phyloP scores from a whole-genome alignment of 352 stramenopile genomes.

The Phytophthora macrochlamydospora region DNA sequence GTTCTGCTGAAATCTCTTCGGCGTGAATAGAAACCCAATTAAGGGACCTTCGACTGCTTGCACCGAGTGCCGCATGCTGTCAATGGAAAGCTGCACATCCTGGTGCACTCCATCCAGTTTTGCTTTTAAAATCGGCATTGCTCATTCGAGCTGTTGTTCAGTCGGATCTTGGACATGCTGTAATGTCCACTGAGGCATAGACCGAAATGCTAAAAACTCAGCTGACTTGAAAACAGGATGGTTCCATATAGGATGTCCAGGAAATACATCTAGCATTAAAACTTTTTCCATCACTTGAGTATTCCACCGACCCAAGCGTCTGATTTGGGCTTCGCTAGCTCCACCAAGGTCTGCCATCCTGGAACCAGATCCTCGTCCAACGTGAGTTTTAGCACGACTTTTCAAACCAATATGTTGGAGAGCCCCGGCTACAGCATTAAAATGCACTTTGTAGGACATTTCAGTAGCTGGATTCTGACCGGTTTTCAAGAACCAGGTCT shows the following conservation, averaged over 20 bases:
- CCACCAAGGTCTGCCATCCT: slow-evolving; percentile 1
- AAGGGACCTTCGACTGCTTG: not conserved
- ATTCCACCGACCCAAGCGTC: slow-evolving; percentile 1
- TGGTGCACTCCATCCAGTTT: not conserved
- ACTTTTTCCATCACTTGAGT: not conserved
- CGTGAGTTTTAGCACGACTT: not conserved
- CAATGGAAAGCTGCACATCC: not conserved
- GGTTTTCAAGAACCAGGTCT: not conserved
- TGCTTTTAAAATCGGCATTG: not conserved
- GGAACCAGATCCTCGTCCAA: not conserved
- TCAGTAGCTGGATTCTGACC: not conserved
- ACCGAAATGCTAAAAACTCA: not conserved
- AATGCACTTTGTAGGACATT: slow-evolving; percentile 1
- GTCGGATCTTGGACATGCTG: not conserved
- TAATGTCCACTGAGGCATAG: not conserved
- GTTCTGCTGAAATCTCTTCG: not conserved
- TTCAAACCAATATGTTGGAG: not conserved
- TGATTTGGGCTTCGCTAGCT: not conserved
- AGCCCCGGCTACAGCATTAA: not conserved
- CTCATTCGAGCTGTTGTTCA: not conserved
- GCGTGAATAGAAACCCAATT: not conserved
- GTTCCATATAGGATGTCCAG: not conserved
- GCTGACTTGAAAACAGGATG: not conserved
- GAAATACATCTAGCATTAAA: slow-evolving; percentile 1
- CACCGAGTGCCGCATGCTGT: not conserved